phyloP scores from a whole-genome alignment of 441 rosid species.

The Pelargonium cotyledonis region DNA sequence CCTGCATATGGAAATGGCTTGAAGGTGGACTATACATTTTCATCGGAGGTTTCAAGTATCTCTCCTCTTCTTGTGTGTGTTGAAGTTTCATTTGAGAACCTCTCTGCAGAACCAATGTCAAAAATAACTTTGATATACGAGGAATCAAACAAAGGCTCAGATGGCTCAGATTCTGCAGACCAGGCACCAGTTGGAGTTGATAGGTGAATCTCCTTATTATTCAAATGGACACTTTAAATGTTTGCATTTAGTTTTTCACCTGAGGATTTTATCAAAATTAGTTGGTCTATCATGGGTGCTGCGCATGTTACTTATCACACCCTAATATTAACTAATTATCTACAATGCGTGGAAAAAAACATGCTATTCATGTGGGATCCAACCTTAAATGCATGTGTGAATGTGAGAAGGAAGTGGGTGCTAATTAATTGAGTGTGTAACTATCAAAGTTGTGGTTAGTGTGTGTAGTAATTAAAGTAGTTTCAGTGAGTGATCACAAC shows the following conservation, averaged over 20 bases:
- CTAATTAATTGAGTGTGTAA: too few species aligned
- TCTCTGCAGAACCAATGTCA: slow-evolving; percentile 50
- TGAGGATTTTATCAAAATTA: not conserved
- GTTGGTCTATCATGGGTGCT: too few species aligned
- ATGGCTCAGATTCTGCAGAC: slow-evolving; percentile 30
- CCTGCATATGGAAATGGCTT: slow-evolving; percentile 79
- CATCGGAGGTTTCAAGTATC: slow-evolving; percentile 56
- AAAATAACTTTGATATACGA: slow-evolving; percentile 55
- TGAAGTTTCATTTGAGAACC: slow-evolving; percentile 64
- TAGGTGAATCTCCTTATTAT: slow-evolving; percentile 36
- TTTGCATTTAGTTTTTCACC: not conserved
- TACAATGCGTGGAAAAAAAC: too few species aligned
- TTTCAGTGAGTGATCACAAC: too few species aligned
- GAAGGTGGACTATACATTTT: slow-evolving; percentile 75
- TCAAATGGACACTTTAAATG: not conserved
- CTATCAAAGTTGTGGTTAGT: too few species aligned
- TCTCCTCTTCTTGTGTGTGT: slow-evolving; percentile 61
- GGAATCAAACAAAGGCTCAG: slow-evolving; percentile 42
- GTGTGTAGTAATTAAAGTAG: too few species aligned
- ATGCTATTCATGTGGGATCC: too few species aligned
- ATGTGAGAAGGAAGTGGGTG: too few species aligned
- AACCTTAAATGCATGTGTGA: too few species aligned
- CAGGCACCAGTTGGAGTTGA: slow-evolving; percentile 37
- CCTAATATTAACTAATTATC: not conserved
- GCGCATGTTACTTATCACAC: not conserved